Conservation (phyloP, 2,329 filamentous ascomycete genomes). For the Hymenoscyphus occultus region DNA sequence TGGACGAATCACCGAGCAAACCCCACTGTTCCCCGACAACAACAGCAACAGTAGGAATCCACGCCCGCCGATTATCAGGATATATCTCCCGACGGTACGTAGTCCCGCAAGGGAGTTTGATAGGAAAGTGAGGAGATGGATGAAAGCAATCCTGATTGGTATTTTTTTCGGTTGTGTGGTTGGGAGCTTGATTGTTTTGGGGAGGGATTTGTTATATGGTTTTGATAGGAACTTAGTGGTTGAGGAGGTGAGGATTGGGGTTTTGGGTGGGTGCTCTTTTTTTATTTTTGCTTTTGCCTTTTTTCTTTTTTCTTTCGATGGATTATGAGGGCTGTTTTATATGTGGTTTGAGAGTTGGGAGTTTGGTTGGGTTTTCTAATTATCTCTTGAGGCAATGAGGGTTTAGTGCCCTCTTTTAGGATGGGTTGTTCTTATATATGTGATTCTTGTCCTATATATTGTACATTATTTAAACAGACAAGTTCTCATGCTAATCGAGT, state of each 20-base stretch:
- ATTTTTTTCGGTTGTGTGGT: background rate
- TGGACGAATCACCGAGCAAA: too few species aligned
- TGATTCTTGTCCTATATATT: background rate
- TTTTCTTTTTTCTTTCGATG: background rate
- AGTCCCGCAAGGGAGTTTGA: too few species aligned
- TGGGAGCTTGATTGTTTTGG: background rate
- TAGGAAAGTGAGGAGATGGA: background rate
- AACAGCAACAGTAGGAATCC: too few species aligned
- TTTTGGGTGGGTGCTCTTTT: slow-evolving; percentile 4
- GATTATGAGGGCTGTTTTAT: too few species aligned
- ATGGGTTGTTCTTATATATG: background rate
- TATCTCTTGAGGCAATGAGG: background rate
- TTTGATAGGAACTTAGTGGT: background rate
- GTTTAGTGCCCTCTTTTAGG: background rate
- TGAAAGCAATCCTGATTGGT: background rate
- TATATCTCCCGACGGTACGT: too few species aligned
- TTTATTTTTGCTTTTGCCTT: background rate
- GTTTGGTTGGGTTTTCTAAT: background rate
- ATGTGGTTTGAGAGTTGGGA: background rate
- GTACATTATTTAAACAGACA: background rate
- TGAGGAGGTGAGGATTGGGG: slow-evolving; percentile 5
- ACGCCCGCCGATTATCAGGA: too few species aligned
- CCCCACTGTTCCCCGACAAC: too few species aligned
- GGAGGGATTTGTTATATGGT: slow-evolving; percentile 18
- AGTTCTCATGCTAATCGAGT: background rate